Evolutionary conservation across 495 filamentous ascomycete genomes (phyloP), one percentile per base, ranked within the genome.

Genomic region (Penicillium tannophilum): DNA sequence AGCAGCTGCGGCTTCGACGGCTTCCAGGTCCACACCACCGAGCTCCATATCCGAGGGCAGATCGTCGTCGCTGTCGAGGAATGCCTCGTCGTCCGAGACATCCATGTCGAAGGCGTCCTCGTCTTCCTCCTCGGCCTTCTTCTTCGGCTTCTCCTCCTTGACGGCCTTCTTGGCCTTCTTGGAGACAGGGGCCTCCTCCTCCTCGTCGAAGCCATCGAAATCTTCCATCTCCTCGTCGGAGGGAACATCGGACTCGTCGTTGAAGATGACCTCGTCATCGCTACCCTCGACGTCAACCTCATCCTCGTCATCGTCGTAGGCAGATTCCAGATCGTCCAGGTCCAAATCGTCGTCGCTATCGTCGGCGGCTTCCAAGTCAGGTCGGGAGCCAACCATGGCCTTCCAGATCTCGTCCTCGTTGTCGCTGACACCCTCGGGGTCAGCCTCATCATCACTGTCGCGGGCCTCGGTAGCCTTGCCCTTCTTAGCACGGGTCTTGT

Each of bases 371-470:
- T 91, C 90, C 30, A 95, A 68, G 42, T 95, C 92, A 2, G 91
- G 90, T 44, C 83, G 77, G 8, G 88, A 91, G 26, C 87, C 84
- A 26, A 97, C 91, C 39, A 98, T 77, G 0, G 93, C 93, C 72
- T 96, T 88, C 93, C 93, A 98, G 58, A 98, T 92, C 76, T 96
- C 90, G 4, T 76, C 84, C 52, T 87, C 88, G 57, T 76, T 65
- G 23, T 74, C 73, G 59, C 78, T 76, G 59, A 70, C 42, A 30
- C 67, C 71, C 3, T 73, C 71, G 20, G 52, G 39, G 16, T 41
- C 39, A 4, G n/a, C 64, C 45, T 63, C 68, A n/a, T 72, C 69
- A 23, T 63, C 61, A 19, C 55, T 69, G 20, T 55, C 58, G 42
- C 39, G 39, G 16, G 72, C 72, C 14, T 74, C 70, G 1, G 63